Conservation (phyloP, 495 filamentous ascomycete genomes). For the Aspergillus ellipticus region DNA sequence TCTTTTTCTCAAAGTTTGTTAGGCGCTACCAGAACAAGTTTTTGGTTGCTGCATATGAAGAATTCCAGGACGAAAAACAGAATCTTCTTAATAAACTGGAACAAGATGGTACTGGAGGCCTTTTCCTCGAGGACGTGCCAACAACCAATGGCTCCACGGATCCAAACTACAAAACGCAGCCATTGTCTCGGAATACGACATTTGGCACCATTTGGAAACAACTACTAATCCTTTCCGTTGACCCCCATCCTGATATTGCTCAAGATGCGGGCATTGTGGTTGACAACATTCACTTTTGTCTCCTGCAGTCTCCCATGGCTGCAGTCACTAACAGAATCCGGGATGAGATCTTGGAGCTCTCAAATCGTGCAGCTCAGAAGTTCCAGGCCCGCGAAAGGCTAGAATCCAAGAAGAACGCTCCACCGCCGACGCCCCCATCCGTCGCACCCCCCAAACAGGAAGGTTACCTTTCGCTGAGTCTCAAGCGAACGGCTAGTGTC, state of each 20-base stretch:
- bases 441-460: conserved; percentile 51
- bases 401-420: conserved; percentile 37
- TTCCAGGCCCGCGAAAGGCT: conserved; percentile 39
- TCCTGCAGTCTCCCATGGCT: conserved; percentile 75
- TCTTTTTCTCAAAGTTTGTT: conserved; percentile 92
- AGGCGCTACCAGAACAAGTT: conserved; percentile 90
- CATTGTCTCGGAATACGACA: conserved; percentile 76
- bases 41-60: conserved; percentile 85
- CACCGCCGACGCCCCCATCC: conserved; percentile 51
- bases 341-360: conserved; percentile 68
- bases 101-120: conserved; percentile 20
- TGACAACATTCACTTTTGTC: conserved; percentile 73
- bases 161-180: conserved; percentile 24
- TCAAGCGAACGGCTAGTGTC: conserved; percentile 67
- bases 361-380: conserved; percentile 46
- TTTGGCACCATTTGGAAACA: conserved; percentile 95
- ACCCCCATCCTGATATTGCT: conserved; percentile 91
- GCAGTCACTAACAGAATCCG: conserved; percentile 65
- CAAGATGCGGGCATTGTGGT: conserved; percentile 75
- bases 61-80: conserved; percentile 79
- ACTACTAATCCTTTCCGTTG: conserved; percentile 81
- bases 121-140: conserved; percentile 12
- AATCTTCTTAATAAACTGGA: conserved; percentile 49
- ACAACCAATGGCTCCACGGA: conserved; percentile 8
- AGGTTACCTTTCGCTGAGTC: conserved; percentile 60